Conservation (phyloP, 164 flowering plant genomes). For the Magnolia sinica region DNA sequence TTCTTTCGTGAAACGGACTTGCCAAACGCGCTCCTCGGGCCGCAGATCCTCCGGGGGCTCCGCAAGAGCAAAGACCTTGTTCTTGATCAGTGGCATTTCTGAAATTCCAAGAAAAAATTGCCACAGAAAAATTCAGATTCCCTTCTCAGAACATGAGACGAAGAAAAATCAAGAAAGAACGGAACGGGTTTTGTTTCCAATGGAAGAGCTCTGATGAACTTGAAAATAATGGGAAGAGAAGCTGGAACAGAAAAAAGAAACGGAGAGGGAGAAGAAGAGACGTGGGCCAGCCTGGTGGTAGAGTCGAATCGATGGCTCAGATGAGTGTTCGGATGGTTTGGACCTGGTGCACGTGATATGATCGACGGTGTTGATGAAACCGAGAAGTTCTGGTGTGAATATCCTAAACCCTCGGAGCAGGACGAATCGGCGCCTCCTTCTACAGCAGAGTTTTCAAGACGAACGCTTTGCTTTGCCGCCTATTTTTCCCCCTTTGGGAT, state of each 20-base stretch:
- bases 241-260: neutral
- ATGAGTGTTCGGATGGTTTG: too few species aligned
- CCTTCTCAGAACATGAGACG: neutral
- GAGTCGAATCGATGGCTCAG: too few species aligned
- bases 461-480: neutral
- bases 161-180: too few species aligned
- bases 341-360: too few species aligned
- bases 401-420: neutral
- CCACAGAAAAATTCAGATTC: neutral
- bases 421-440: neutral
- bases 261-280: neutral
- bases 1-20: constrained; percentile 19
- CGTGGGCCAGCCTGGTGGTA: neutral
- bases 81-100: constrained; percentile 13
- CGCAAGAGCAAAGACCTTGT: constrained; percentile 4
- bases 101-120: neutral
- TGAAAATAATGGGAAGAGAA: too few species aligned
- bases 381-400: too few species aligned
- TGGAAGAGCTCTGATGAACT: too few species aligned
- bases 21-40: constrained; percentile 7
- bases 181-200: too few species aligned
- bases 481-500: neutral
- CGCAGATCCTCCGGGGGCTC: constrained; percentile 8
- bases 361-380: too few species aligned
- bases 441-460: neutral